Evolutionary conservation across 2,329 filamentous ascomycete genomes (phyloP).

Genomic region (Curvularia sp.): DNA sequence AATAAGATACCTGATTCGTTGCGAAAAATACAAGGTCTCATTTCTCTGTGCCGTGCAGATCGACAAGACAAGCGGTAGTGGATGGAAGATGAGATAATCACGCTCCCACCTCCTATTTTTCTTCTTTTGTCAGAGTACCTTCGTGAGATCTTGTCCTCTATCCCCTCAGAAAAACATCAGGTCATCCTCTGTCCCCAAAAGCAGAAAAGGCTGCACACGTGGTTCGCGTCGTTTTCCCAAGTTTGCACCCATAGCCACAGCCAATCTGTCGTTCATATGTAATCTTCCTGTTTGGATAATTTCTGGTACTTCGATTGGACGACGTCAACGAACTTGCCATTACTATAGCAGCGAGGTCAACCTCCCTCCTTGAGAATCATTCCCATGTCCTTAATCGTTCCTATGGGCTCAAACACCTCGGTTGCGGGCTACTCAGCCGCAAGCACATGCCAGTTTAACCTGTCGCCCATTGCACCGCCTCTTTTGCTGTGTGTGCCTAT

Average conservation of each 20-base stretch:
- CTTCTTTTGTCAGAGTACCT: background rate
- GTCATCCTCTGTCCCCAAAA: background rate
- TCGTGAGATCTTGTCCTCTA: background rate
- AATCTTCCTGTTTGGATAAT: background rate
- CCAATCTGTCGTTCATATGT: background rate
- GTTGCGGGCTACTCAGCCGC: background rate
- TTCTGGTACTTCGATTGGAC: background rate
- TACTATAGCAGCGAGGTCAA: background rate
- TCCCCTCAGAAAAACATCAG: background rate
- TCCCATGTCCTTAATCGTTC: background rate
- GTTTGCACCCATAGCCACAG: background rate
- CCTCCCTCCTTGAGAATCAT: background rate
- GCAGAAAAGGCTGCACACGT: background rate
- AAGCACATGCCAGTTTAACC: background rate
- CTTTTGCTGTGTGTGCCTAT: background rate
- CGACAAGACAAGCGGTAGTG: background rate
- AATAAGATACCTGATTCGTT: background rate
- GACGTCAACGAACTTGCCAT: background rate
- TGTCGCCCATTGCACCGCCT: background rate
- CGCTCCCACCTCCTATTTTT: background rate
- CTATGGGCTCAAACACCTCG: background rate
- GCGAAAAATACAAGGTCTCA: background rate
- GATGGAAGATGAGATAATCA: background rate
- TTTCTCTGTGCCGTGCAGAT: background rate
- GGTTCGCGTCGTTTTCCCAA: background rate